These are phyloP conservation scores for Sporothrix inflata DNA, from an alignment of 2,329 filamentous ascomycete genomes.

Conservation along the genomic window DNA sequence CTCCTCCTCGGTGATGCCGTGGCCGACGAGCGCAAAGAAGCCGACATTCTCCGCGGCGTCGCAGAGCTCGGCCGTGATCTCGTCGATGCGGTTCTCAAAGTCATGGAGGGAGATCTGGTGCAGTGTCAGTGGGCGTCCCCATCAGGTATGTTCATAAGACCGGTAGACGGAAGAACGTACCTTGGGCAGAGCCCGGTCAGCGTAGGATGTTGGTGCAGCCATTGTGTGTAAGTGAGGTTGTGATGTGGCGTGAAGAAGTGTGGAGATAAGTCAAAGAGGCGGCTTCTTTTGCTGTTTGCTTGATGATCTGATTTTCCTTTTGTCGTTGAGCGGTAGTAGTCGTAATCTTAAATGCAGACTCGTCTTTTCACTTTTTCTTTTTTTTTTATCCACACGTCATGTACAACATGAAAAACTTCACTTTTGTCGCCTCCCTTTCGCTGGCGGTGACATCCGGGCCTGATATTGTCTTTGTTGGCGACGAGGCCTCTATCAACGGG, in stretches of 20 bases:
- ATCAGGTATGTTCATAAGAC: background rate
- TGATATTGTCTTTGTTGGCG: background rate
- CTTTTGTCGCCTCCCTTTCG: background rate
- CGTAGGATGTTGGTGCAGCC: slow-evolving; percentile 32
- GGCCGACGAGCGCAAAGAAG: slow-evolving; percentile 61
- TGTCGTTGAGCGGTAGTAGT: background rate
- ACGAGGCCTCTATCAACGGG: background rate
- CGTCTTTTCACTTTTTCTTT: background rate
- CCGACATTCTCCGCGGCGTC: slow-evolving; percentile 60
- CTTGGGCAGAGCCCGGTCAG: slow-evolving; percentile 32
- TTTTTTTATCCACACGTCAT: background rate
- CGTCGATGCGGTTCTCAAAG: slow-evolving; percentile 56
- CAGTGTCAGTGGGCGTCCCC: background rate
- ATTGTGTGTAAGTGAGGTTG: slow-evolving; percentile 21
- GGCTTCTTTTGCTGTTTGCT: background rate
- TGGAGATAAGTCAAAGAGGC: background rate
- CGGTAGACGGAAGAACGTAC: slow-evolving; percentile 6
- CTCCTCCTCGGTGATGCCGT: slow-evolving; percentile 46
- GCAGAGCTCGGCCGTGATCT: slow-evolving; percentile 57
- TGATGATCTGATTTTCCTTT: background rate
- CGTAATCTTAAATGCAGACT: background rate
- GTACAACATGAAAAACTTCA: background rate
- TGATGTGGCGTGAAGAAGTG: background rate
- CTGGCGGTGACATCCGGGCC: slow-evolving; percentile 23
- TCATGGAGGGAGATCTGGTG: slow-evolving; percentile 55